Evolutionary conservation across 495 filamentous ascomycete genomes (phyloP), one percentile per base, ranked within the genome.

Genomic region (Talaromyces borbonicus): DNA sequence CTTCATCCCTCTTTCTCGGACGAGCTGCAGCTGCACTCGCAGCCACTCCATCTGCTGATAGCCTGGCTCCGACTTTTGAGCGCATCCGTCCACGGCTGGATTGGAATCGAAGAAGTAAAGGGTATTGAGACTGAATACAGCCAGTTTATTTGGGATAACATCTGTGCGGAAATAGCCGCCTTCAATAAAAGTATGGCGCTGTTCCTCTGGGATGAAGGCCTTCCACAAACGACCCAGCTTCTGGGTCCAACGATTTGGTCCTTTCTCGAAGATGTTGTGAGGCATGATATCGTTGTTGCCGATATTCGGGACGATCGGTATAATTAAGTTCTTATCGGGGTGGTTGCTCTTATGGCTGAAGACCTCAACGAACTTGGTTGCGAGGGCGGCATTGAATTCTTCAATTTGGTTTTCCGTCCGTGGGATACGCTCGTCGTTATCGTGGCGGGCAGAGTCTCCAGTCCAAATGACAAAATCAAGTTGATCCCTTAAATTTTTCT

Each of bases 401-500:
- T 90, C 57, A 11, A 99, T 80, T 58, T 97, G 83, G 8, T 72
- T 63, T 30, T 76, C 66, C 14, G 69, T 83, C 40, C 92, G 83
- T 14, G 92, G 92, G 14, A 85, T 76, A 30, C 75, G 59, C 58
- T 90, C 88, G 56, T 98, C 92, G 63, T 83, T 94, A 61, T 96
- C 92, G 61, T 98, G 92, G 49, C 93, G 79, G 24, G 87, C 90
- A 16, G 87, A 94, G 61, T 99, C 92, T 46, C 92, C 92, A 0
- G 93, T 97, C 93, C 93, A 99, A 42, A 99, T 70, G 30, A 97
- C 83, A 57, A 99, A 99, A 63, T 99, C 92, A 43, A 99, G 74
- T 8, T 79, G 60, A 65, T 87, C 86, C 56, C 78, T 84, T 27
- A 99, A 55, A 52, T 95, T 83, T 22, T 80, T 72, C n/a, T 79